Evolutionary conservation across 345 rosid genomes (phyloP), one percentile per base, ranked within the genome.

Genomic region (Adansonia digitata): DNA sequence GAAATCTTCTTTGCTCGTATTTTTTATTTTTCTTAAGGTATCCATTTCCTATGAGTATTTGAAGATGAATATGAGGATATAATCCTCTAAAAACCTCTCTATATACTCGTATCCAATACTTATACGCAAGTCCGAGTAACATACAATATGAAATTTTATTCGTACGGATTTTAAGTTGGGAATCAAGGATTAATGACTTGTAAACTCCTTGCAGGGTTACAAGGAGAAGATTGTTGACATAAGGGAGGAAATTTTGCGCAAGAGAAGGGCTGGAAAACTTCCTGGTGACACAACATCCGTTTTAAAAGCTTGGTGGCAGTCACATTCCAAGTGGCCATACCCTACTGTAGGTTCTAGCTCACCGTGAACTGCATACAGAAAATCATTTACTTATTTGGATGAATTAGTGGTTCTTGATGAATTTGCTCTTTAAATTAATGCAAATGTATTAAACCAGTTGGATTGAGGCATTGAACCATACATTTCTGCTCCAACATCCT

Each of bases 251-350:
- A 95, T 95, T 75, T 46, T 95, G 79, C 92, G 98, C 59, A 95
- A 95, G 84, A 93, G 99, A 85, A 85, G 99, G 80, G 99, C 99
- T 0, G 99, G 99, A 62, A 95, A 95, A 63, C 91, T 95, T 65
- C 99, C 99, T 1, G 99, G 98, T 10, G 99, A 93, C 76, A 95
- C 99, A 4, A 95, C 99, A 49, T 91, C 98, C 27, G 91, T 88
- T 75, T 80, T 95, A 2, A 95, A 93, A 85, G 60, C 91, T 22
- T 93, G 99, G 99, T 95, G 99, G 99, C 99, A 90, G 75, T 80
- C 97, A 40, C 99, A 95, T 82, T 83, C 94, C 9, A 95, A 95
- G 78, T 95, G 98, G 99, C 99, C 99, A 48, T 91, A 95, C 73
- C 99, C 99, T 66, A 95, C 98, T 13, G 99, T 95, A 78, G 79